Conservation (phyloP, 257 asterid genomes). For the Fraxinus quadrangulata region DNA sequence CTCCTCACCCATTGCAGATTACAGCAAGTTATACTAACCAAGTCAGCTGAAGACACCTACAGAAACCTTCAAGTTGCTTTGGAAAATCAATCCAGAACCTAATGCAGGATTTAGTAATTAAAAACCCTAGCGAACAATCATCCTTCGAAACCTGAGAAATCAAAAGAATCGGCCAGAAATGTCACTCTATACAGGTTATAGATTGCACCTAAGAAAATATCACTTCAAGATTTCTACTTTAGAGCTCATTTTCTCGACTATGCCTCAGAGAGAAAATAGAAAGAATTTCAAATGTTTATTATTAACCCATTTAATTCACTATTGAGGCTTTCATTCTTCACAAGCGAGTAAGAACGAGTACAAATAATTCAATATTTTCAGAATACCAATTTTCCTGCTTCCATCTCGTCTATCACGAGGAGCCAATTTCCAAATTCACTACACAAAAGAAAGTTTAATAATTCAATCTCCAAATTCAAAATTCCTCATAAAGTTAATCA, state of each 20-base stretch:
- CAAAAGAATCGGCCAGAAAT: conserved; percentile 19
- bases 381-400: background rate
- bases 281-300: background rate
- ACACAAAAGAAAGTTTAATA: conserved; percentile 7
- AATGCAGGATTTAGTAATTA: conserved; percentile 17
- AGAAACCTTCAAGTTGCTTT: conserved; percentile 18
- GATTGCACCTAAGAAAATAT: background rate
- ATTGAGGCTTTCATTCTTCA: conserved; percentile 8
- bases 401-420: background rate
- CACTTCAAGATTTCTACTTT: conserved; percentile 2
- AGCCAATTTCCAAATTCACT: conserved; percentile 1
- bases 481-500: conserved; percentile 15
- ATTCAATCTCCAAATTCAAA: background rate
- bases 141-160: conserved; percentile 40
- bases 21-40: conserved; percentile 24
- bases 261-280: background rate
- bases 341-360: background rate
- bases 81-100: conserved; percentile 27
- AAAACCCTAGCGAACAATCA: conserved; percentile 25
- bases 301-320: conserved; percentile 10
- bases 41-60: conserved; percentile 9
- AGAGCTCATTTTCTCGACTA: conserved; percentile 10
- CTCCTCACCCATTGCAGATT: conserved; percentile 79
- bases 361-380: conserved; percentile 1
- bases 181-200: conserved; percentile 15